Conservation (phyloP, 345 rosid genomes). For the Orychophragmus violaceus region DNA sequence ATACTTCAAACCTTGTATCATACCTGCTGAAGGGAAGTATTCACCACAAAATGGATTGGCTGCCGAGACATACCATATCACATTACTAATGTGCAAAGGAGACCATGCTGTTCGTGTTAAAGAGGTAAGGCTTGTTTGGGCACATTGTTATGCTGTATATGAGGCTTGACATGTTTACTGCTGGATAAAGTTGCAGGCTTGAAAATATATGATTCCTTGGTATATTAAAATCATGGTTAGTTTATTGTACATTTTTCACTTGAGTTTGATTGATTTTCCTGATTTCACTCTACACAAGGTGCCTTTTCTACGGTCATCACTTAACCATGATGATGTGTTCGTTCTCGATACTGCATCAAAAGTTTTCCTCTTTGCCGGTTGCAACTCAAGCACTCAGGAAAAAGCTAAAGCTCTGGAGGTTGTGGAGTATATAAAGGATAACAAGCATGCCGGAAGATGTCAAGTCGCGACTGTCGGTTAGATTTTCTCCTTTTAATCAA, state of each 20-base stretch:
- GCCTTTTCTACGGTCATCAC: slow-evolving; percentile 67
- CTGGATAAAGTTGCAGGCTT: background rate
- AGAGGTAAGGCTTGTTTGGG: slow-evolving; percentile 46
- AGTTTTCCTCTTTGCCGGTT: slow-evolving; percentile 74
- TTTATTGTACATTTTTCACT: no score
- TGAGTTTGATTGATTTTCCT: background rate
- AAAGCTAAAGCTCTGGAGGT: slow-evolving; percentile 91
- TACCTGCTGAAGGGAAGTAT: slow-evolving; percentile 66
- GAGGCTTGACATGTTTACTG: no score
- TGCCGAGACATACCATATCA: slow-evolving; percentile 41
- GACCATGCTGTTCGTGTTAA: slow-evolving; percentile 72
- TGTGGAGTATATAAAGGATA: slow-evolving; percentile 56
- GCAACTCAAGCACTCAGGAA: slow-evolving; percentile 74
- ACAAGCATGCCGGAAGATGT: slow-evolving; percentile 67
- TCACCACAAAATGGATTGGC: slow-evolving; percentile 31
- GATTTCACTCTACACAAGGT: slow-evolving; percentile 38
- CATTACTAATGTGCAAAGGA: slow-evolving; percentile 64
- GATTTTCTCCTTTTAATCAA: slow-evolving; percentile 7
- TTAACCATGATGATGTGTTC: slow-evolving; percentile 72
- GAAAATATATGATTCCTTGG: background rate
- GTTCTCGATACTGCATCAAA: slow-evolving; percentile 77
- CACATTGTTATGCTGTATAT: background rate
- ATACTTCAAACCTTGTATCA: slow-evolving; percentile 80
- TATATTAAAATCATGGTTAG: no score
- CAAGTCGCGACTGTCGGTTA: slow-evolving; percentile 72